phyloP scores from a whole-genome alignment of 768 basidiomycete genomes.

The Asterophora lycoperdoides region DNA sequence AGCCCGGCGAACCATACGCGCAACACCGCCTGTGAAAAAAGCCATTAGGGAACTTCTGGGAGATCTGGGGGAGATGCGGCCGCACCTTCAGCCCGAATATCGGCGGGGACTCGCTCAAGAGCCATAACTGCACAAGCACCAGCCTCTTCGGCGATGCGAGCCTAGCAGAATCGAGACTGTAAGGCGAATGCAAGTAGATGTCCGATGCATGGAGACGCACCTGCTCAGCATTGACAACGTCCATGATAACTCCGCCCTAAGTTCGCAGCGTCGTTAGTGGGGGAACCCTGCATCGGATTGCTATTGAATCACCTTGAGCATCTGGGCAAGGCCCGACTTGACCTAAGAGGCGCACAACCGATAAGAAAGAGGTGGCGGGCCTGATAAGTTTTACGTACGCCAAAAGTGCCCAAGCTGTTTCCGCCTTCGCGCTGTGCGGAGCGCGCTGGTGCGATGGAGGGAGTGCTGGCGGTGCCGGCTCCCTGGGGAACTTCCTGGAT shows the following conservation, averaged over 20 bases:
- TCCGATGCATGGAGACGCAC: slow-evolving; percentile 19
- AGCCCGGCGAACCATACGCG: slow-evolving; percentile 73
- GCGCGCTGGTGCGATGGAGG: slow-evolving; percentile 50
- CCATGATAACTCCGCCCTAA: slow-evolving; percentile 91
- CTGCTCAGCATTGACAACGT: slow-evolving; percentile 78
- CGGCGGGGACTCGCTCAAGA: slow-evolving; percentile 90
- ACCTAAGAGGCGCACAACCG: slow-evolving; percentile 45
- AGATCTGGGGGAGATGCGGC: slow-evolving; percentile 1
- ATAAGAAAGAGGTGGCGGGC: slow-evolving; percentile 8
- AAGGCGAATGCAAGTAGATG: slow-evolving; percentile 6
- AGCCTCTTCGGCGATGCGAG: slow-evolving; percentile 94
- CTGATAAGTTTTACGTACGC: slow-evolving; percentile 32
- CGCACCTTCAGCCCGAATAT: slow-evolving; percentile 81
- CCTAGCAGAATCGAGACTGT: slow-evolving; percentile 43
- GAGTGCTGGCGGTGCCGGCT: slow-evolving; percentile 36
- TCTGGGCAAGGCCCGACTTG: slow-evolving; percentile 92
- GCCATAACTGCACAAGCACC: slow-evolving; percentile 99
- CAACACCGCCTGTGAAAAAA: slow-evolving; percentile 65
- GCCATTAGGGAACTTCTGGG: slow-evolving; percentile 5
- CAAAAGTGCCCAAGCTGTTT: slow-evolving; percentile 68
- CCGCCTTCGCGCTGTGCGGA: slow-evolving; percentile 47
- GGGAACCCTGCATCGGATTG: slow-evolving; percentile 2
- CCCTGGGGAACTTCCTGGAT: slow-evolving; percentile 35
- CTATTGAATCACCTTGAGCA: slow-evolving; percentile 71
- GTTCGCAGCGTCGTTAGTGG: slow-evolving; percentile 7